Conservation (phyloP, 2,329 filamentous ascomycete genomes). For the Fusarium penzigii region DNA sequence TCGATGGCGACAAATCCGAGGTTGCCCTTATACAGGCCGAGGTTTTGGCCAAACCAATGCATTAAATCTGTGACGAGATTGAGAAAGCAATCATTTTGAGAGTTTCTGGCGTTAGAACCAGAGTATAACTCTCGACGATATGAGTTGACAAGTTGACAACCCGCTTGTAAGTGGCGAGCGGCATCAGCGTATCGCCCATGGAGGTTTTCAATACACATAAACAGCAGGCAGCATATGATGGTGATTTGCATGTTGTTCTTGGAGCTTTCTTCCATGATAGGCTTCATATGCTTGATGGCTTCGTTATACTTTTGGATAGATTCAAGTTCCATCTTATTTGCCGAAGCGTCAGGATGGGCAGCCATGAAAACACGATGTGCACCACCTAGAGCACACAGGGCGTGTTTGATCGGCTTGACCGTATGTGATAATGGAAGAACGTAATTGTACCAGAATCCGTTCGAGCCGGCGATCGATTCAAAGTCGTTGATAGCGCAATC, state of each 20-base stretch:
- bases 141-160: not conserved
- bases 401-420: not conserved
- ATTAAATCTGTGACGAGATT: not conserved
- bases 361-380: conserved; percentile 6
- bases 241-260: conserved; percentile 4
- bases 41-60: not conserved
- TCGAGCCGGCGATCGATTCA: not conserved
- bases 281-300: not conserved
- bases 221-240: conserved; percentile 11
- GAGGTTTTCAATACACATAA: conserved; percentile 11
- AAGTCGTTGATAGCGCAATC: conserved; percentile 4
- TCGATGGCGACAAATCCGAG: not conserved
- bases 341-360: not conserved
- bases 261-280: not conserved
- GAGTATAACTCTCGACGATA: not conserved
- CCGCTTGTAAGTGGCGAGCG: not conserved
- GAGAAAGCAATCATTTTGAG: not conserved
- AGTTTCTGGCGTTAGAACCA: not conserved
- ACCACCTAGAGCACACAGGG: conserved; percentile 6
- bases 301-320: conserved; percentile 10
- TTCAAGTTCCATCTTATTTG: conserved; percentile 3
- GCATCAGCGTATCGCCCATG: conserved; percentile 3
- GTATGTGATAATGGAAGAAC: conserved; percentile 6
- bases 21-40: not conserved
- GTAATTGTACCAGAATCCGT: conserved; percentile 7